Base-by-base conservation (phyloP, 140 eudicot species). In the Stevia rebaudiana region DNA sequence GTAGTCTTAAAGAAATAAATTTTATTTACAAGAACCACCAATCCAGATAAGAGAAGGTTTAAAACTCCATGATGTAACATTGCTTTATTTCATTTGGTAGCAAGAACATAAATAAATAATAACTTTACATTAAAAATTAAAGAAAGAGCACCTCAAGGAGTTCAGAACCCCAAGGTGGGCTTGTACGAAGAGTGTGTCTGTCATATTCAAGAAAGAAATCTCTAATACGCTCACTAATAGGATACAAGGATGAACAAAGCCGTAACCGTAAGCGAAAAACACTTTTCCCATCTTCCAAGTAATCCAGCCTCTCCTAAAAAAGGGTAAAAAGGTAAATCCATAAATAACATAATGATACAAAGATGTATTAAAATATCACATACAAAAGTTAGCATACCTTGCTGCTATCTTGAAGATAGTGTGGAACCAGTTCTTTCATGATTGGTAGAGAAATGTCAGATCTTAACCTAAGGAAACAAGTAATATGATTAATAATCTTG, bases 81-180 rank as follows among this genome's bases (percentile, higher is more conserved):
- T 36, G 22, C 49, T 37, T n/a, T 36, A 49, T 49, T 11, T 39
- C 71, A 65, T 47, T 49, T 35, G 48, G 71, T 65, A 65, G 33
- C 48, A 33, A 49, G 19, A 33, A 37, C 61, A 35, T 1, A 18
- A 49, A 65, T 65, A 65, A 3, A 11, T 35, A 33, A 31, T 33
- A 15, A 23, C 10, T n/a, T 36, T 10, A 36, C 4, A 21, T 48
- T 19, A 47, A 51, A 50, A 48, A 19, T 15, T 25, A 5, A 12
- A 3, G 4, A 62, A 61, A 65, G 11, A 16, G 55, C 70, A 88
- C 98, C 98, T 92, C 98, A 72, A 92, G 96, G 67, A 92, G 92
- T 70, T 92, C 98, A 47, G 98, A 92, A 42, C 98, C 96, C 98
- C 98, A 92, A 67, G 98, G 98, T 22, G 98, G 96, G 72, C 98